These are phyloP conservation scores for Diplotaxis tenuifolia DNA, from an alignment of 345 rosid species.

Conservation along the genomic window DNA sequence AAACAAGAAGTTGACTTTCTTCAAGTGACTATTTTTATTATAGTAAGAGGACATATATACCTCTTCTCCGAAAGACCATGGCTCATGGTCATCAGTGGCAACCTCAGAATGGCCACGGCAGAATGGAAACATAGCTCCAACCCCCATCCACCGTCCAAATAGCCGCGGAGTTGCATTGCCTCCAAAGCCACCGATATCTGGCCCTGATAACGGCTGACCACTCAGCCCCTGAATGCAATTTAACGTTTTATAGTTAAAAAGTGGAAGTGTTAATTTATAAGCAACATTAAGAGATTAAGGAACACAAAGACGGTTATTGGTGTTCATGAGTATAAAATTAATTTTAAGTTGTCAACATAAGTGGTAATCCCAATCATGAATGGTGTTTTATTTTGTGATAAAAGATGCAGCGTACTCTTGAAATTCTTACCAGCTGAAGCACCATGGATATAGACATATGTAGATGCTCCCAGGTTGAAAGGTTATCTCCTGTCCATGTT, in stretches of 20 bases:
- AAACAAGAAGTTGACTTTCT: neutral
- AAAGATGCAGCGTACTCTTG: neutral
- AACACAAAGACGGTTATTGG: neutral
- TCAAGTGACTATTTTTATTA: no score
- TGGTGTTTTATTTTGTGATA: neutral
- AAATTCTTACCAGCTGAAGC: constrained; percentile 78
- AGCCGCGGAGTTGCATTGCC: constrained; percentile 88
- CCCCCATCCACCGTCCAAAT: constrained; percentile 94
- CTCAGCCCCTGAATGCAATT: constrained; percentile 67
- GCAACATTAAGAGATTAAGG: neutral
- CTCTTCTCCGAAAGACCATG: constrained; percentile 99
- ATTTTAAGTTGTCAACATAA: neutral
- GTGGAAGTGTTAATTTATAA: neutral
- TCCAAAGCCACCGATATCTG: constrained; percentile 93
- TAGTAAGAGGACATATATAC: no score
- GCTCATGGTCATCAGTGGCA: constrained; percentile 75
- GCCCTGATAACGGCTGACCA: constrained; percentile 93
- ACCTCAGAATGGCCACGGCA: constrained; percentile 84
- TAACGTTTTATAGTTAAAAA: neutral
- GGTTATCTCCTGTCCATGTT: constrained; percentile 95
- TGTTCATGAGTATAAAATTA: constrained; percentile 4
- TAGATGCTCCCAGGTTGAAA: constrained; percentile 89
- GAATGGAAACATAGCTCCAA: constrained; percentile 92
- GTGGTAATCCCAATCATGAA: neutral
- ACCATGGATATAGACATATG: constrained; percentile 90